These are phyloP conservation scores for Pichia sp. DNA, from an alignment of 1,139 yeast genomes.

Conservation along the genomic window DNA sequence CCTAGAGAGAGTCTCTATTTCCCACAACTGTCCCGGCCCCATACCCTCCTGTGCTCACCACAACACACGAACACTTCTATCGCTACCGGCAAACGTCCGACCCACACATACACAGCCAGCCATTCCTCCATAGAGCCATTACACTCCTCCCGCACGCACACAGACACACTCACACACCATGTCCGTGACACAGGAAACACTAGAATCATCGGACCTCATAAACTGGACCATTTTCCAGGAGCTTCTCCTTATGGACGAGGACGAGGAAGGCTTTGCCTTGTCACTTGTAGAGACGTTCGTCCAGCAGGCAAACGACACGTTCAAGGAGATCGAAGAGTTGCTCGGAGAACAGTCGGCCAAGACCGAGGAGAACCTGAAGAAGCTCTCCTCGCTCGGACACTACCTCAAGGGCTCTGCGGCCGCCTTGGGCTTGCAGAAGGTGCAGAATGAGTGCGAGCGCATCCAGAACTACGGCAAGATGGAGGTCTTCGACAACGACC, in stretches of 20 bases:
- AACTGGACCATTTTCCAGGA: constrained; percentile 90
- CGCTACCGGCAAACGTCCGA: no score
- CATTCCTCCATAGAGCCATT: no score
- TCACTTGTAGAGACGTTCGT: constrained; percentile 77
- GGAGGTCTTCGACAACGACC: constrained; percentile 44
- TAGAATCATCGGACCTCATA: constrained; percentile 53
- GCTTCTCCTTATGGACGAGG: constrained; percentile 88
- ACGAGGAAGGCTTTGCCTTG: constrained; percentile 79
- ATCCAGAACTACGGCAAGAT: constrained; percentile 85
- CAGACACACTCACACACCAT: constrained; percentile 1
- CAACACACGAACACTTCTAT: no score
- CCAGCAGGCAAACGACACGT: constrained; percentile 83
- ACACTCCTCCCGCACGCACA: no score
- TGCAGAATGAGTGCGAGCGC: constrained; percentile 84
- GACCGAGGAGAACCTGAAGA: constrained; percentile 44
- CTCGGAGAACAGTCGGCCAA: constrained; percentile 30
- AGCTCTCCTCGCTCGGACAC: constrained; percentile 78
- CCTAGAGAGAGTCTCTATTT: no score
- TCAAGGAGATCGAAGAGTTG: constrained; percentile 57
- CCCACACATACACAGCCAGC: no score
- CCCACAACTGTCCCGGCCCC: no score
- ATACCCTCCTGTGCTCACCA: no score
- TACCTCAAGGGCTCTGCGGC: constrained; percentile 95
- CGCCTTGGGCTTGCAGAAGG: constrained; percentile 77
- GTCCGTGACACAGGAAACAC: constrained; percentile 28